Conservation (phyloP, 2,329 filamentous ascomycete genomes). For the Teratosphaeria zuluensis region DNA sequence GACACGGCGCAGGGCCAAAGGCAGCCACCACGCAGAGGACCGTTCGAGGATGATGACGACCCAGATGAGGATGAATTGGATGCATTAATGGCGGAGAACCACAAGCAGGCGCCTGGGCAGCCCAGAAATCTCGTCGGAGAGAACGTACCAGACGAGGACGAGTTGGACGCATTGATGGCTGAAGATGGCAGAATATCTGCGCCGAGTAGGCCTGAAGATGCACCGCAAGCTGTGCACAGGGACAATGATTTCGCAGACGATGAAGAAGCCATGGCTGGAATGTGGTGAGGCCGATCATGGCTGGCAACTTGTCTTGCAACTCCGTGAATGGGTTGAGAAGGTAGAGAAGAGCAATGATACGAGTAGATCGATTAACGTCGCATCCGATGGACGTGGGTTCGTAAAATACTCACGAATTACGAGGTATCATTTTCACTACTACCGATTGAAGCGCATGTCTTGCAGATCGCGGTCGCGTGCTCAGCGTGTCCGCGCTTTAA, state of each 20-base stretch:
- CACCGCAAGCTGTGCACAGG: background rate
- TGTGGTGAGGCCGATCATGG: conserved; percentile 8
- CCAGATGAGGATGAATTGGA: conserved; percentile 3
- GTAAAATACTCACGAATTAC: too few relatives aligned
- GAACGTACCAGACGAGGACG: conserved; percentile 13
- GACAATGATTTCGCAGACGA: conserved; percentile 48
- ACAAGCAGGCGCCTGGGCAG: background rate
- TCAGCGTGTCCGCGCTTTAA: background rate
- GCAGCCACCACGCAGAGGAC: background rate
- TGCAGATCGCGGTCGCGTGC: background rate
- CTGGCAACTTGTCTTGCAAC: too few relatives aligned
- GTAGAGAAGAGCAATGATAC: too few relatives aligned
- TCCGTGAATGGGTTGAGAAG: too few relatives aligned
- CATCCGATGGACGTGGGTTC: too few relatives aligned
- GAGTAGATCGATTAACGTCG: too few relatives aligned
- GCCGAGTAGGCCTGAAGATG: background rate
- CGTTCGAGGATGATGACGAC: conserved; percentile 12
- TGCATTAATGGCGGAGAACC: conserved; percentile 1
- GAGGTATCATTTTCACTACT: background rate
- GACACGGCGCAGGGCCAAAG: background rate
- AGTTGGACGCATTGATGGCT: conserved; percentile 18
- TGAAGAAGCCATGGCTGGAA: conserved; percentile 54
- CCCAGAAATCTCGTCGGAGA: background rate
- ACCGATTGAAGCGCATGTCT: background rate
- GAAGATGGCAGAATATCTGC: conserved; percentile 2